These are phyloP conservation scores for Mucor velutinosus DNA, from an alignment of 371 early-diverging fungal genomes.

Conservation along the genomic window DNA sequence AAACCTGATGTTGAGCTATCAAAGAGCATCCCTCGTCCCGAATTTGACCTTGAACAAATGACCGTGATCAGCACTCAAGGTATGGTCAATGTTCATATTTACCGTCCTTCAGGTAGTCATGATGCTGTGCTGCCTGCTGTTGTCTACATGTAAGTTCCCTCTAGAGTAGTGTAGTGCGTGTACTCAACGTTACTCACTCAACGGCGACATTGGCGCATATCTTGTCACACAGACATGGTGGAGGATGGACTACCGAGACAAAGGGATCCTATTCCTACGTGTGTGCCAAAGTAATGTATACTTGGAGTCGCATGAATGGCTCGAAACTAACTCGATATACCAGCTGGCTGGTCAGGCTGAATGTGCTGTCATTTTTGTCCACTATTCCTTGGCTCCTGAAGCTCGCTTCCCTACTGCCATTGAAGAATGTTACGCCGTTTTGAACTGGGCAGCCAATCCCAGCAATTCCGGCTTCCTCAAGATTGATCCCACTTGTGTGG, in stretches of 20 bases:
- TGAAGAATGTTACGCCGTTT: slow-evolving; percentile 30
- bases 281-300: slow-evolving; percentile 14
- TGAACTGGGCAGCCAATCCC: slow-evolving; percentile 11
- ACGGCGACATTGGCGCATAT: neutral
- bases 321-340: neutral
- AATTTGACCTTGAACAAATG: neutral
- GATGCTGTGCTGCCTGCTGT: slow-evolving; percentile 10
- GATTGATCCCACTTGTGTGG: slow-evolving; percentile 20
- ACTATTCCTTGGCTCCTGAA: slow-evolving; percentile 36
- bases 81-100: slow-evolving; percentile 3
- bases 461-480: slow-evolving; percentile 1
- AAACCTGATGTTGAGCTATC: neutral
- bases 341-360: slow-evolving; percentile 17
- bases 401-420: slow-evolving; percentile 29
- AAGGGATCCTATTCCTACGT: slow-evolving; percentile 1
- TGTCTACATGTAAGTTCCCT: slow-evolving; percentile 21
- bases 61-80: neutral
- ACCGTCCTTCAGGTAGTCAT: slow-evolving; percentile 9
- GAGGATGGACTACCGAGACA: slow-evolving; percentile 15
- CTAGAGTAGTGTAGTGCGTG: too few relatives aligned
- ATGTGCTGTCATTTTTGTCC: slow-evolving; percentile 24
- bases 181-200: too few relatives aligned
- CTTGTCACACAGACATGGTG: slow-evolving; percentile 16
- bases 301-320: neutral
- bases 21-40: neutral